Evolutionary conservation across 768 basidiomycete species (phyloP).

Genomic region (Leccinum fibrillosum): DNA sequence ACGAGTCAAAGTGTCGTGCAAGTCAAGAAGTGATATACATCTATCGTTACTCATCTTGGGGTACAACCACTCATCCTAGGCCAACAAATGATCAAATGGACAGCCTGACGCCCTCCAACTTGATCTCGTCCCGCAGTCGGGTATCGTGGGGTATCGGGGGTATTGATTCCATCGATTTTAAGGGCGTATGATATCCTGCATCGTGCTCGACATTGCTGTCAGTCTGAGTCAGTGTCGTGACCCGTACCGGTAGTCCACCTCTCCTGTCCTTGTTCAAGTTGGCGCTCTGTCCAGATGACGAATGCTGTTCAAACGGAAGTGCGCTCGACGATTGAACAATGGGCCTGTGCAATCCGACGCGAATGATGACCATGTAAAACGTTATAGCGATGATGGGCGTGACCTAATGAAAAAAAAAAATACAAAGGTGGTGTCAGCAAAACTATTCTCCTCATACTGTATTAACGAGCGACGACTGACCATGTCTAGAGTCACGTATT

Average conservation of each 20-base stretch:
- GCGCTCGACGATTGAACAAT: not conserved
- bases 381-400: constrained; percentile 40
- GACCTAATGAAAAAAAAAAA: constrained; percentile 17
- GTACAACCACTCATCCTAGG: not conserved
- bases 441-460: not conserved
- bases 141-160: not conserved
- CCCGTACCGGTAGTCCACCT: not conserved
- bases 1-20: not conserved
- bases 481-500: constrained; percentile 36
- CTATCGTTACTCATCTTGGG: not conserved
- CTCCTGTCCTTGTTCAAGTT: not conserved
- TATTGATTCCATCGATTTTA: not conserved
- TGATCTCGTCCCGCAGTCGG: not conserved
- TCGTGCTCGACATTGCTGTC: not conserved
- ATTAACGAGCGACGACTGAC: constrained; percentile 17
- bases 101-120: not conserved
- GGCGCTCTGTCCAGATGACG: not conserved
- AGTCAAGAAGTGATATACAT: not conserved
- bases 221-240: not conserved
- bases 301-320: not conserved
- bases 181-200: not conserved
- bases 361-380: constrained; percentile 43
- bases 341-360: constrained; percentile 25
- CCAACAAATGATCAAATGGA: not conserved
- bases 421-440: not conserved